Evolutionary conservation across 345 rosid species (phyloP).

Genomic region (Raphanus raphanistrum): DNA sequence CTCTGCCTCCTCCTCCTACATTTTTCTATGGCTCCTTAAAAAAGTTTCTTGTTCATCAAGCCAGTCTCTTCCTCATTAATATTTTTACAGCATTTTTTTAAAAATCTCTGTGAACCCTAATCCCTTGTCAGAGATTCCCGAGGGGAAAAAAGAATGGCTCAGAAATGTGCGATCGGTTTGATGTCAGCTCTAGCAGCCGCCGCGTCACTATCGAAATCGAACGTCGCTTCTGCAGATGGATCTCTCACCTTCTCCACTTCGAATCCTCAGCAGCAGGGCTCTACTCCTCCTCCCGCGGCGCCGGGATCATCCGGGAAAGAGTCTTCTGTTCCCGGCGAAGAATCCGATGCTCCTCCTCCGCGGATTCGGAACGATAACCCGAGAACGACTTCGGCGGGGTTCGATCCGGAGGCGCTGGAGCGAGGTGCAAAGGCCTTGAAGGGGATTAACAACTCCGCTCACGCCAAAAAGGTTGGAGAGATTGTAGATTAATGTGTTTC

Average conservation of each 20-base stretch:
- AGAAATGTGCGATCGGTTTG: slow-evolving; percentile 52
- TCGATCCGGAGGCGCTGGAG: slow-evolving; percentile 91
- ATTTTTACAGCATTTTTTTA: background rate
- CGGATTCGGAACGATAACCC: slow-evolving; percentile 72
- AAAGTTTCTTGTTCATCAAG: slow-evolving; percentile 41
- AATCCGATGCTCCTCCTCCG: slow-evolving; percentile 41
- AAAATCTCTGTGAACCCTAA: background rate
- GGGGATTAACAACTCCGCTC: slow-evolving; percentile 62
- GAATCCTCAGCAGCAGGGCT: slow-evolving; percentile 33
- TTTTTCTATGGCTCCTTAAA: slow-evolving; percentile 17
- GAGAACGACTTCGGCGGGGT: slow-evolving; percentile 79
- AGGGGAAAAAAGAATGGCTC: slow-evolving; percentile 48
- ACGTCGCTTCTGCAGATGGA: slow-evolving; percentile 60
- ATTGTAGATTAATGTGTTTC: background rate
- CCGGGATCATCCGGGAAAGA: slow-evolving; percentile 40
- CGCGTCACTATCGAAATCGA: slow-evolving; percentile 45
- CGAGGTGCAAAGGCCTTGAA: slow-evolving; percentile 74
- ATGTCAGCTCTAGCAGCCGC: slow-evolving; percentile 74
- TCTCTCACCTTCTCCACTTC: slow-evolving; percentile 54
- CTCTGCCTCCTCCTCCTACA: slow-evolving; percentile 17
- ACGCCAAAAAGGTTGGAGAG: slow-evolving; percentile 66
- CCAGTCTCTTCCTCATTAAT: slow-evolving; percentile 23
- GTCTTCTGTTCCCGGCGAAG: slow-evolving; percentile 38
- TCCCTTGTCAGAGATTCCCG: background rate
- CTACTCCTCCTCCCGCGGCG: slow-evolving; percentile 23